Evolutionary conservation across 1,284 basidiomycete species (phyloP).

Genomic region (Irpex sp.): DNA sequence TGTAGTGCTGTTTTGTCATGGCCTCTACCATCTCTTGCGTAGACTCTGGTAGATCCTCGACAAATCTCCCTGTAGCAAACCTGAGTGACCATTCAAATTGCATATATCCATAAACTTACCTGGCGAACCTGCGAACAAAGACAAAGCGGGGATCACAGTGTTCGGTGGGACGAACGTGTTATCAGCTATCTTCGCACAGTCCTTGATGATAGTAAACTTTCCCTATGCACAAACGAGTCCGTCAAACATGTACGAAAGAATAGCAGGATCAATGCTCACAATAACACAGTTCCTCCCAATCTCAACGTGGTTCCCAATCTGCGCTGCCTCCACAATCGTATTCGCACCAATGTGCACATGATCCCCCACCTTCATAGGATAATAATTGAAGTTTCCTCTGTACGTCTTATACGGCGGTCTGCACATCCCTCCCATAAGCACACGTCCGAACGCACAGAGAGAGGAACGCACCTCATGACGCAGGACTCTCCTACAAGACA

Average conservation of each 20-base stretch:
- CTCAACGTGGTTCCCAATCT: slow-evolving; percentile 91
- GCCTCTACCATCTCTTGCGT: slow-evolving; percentile 51
- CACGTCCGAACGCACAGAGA: not conserved
- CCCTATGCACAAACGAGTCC: slow-evolving; percentile 58
- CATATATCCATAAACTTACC: slow-evolving; percentile 42
- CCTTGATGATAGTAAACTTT: slow-evolving; percentile 96
- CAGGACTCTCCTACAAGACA: slow-evolving; percentile 88
- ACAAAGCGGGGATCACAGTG: slow-evolving; percentile 87
- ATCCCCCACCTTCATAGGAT: slow-evolving; percentile 96
- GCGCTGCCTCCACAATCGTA: slow-evolving; percentile 90
- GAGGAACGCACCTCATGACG: slow-evolving; percentile 71
- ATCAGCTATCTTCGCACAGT: slow-evolving; percentile 87
- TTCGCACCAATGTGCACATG: slow-evolving; percentile 90
- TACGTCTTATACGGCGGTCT: slow-evolving; percentile 90
- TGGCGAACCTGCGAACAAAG: slow-evolving; percentile 87
- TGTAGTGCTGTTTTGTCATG: slow-evolving; percentile 72
- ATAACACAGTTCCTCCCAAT: slow-evolving; percentile 96
- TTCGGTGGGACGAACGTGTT: slow-evolving; percentile 89
- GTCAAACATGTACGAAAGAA: not conserved
- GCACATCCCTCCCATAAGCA: not conserved
- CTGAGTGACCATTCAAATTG: not conserved
- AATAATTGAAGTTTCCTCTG: slow-evolving; percentile 92
- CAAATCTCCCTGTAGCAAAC: slow-evolving; percentile 57
- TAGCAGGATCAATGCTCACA: slow-evolving; percentile 51
- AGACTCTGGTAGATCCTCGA: slow-evolving; percentile 88